A percentile compares a stretch with the other conserved stretches of the same genome.
These are phyloP conservation scores for Vanrija pseudolonga DNA, from an alignment of 1,284 basidiomycete genomes.

Conservation along the genomic window DNA sequence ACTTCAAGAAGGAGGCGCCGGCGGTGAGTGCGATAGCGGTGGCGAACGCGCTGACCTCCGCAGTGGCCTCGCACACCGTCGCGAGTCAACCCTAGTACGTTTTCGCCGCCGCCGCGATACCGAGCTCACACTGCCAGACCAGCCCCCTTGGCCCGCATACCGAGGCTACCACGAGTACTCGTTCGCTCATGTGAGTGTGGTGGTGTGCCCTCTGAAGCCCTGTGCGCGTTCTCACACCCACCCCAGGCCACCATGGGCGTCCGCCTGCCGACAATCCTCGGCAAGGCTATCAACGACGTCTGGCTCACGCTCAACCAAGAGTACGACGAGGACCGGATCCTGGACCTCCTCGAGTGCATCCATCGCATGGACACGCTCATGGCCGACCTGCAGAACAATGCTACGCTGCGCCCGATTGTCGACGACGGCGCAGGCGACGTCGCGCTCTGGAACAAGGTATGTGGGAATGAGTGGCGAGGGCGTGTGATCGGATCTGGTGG, in stretches of 20 bases:
- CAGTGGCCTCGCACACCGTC: conserved; percentile 54
- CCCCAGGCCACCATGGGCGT: conserved; percentile 78
- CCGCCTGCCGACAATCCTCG: conserved; percentile 88
- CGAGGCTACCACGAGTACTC: conserved; percentile 95
- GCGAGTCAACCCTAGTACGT: conserved; percentile 50
- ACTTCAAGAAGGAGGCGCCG: conserved; percentile 36
- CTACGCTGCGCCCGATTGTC: conserved; percentile 75
- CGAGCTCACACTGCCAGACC: conserved; percentile 52
- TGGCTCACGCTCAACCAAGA: conserved; percentile 83
- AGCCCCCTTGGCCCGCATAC: conserved; percentile 94
- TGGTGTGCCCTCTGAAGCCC: not conserved
- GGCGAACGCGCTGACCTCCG: not conserved
- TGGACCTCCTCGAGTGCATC: conserved; percentile 83
- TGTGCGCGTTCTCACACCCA: not conserved
- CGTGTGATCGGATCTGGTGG: not conserved
- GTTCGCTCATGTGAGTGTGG: conserved; percentile 68
- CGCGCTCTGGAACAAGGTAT: conserved; percentile 87
- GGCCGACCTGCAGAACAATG: conserved; percentile 72
- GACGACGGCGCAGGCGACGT: conserved; percentile 94
- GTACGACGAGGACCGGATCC: conserved; percentile 75
- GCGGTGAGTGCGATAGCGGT: conserved; percentile 26
- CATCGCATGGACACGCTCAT: conserved; percentile 80
- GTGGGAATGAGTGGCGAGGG: conserved; percentile 19
- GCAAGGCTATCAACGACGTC: conserved; percentile 92
- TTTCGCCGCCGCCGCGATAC: conserved; percentile 1